Conservation (phyloP, 371 early-diverging fungal species). For the Mucor velutinosus region DNA sequence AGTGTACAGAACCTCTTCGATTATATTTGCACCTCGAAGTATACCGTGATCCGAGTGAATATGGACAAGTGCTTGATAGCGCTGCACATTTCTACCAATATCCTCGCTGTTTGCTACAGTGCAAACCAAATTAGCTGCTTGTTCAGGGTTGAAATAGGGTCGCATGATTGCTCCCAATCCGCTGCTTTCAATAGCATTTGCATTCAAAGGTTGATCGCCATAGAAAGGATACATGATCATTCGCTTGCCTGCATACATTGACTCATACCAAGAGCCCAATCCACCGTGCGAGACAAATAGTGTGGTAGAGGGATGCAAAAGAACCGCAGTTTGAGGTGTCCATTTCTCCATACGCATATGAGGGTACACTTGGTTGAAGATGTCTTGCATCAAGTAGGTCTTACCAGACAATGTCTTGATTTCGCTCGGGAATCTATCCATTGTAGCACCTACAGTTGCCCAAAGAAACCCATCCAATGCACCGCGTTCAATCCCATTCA, state of each 20-base stretch:
- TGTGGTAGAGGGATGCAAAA: slow-evolving; percentile 31
- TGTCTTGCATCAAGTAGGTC: neutral
- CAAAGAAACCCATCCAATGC: slow-evolving; percentile 35
- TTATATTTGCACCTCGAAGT: slow-evolving; percentile 23
- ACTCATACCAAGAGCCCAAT: slow-evolving; percentile 33
- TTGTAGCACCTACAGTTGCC: slow-evolving; percentile 13
- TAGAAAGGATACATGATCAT: slow-evolving; percentile 36
- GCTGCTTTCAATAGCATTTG: neutral
- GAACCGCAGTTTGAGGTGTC: slow-evolving; percentile 43
- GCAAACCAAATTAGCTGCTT: slow-evolving; percentile 1
- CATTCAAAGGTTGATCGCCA: slow-evolving; percentile 38
- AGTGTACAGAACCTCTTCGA: slow-evolving; percentile 26
- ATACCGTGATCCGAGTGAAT: slow-evolving; percentile 17
- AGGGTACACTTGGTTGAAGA: neutral
- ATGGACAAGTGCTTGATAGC: slow-evolving; percentile 20
- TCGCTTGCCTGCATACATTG: slow-evolving; percentile 27
- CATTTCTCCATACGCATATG: slow-evolving; percentile 22
- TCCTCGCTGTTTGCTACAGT: neutral
- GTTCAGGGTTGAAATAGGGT: neutral
- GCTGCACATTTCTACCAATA: slow-evolving; percentile 9
- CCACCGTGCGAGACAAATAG: slow-evolving; percentile 49
- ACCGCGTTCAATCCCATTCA: slow-evolving; percentile 17
- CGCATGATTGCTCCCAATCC: slow-evolving; percentile 5
- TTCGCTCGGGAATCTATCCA: slow-evolving; percentile 12
- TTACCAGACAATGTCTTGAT: slow-evolving; percentile 1